Evolutionary conservation across 768 basidiomycete genomes (phyloP).

Genomic region (Pleurotus djamor): DNA sequence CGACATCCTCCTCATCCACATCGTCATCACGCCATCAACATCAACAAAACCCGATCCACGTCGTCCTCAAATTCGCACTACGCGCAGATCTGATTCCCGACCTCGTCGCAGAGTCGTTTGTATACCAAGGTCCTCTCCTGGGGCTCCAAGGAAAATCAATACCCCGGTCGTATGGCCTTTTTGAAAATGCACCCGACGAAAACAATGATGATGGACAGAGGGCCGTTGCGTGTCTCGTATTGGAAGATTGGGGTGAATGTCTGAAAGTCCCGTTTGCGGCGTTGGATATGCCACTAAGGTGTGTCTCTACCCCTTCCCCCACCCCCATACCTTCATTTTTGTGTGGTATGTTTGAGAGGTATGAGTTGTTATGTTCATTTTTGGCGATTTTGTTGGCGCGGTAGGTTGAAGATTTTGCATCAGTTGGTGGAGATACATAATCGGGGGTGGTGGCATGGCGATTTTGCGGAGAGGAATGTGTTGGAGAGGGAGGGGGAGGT

Average conservation of each 20-base stretch:
- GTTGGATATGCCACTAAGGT: slow-evolving; percentile 29
- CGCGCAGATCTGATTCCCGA: slow-evolving; percentile 32
- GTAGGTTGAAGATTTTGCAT: slow-evolving; percentile 25
- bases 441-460: slow-evolving; percentile 31
- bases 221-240: slow-evolving; percentile 32
- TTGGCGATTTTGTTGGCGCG: no score
- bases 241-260: slow-evolving; percentile 35
- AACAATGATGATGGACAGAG: no score
- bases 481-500: slow-evolving; percentile 30
- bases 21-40: slow-evolving; percentile 11
- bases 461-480: slow-evolving; percentile 41
- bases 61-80: slow-evolving; percentile 36
- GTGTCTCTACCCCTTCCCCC: slow-evolving; percentile 12
- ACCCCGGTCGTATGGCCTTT: slow-evolving; percentile 33
- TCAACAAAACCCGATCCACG: slow-evolving; percentile 1
- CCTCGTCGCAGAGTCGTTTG: slow-evolving; percentile 29
- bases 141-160: slow-evolving; percentile 29
- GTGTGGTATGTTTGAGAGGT: no score
- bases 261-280: slow-evolving; percentile 24
- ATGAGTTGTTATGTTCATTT: no score
- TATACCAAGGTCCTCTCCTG: slow-evolving; percentile 27
- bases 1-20: no score
- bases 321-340: no score
- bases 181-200: slow-evolving; percentile 24
- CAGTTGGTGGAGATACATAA: slow-evolving; percentile 30